Evolutionary conservation across 106 monocot species (phyloP), one percentile per base, ranked within the genome.

Genomic region (Alisma plantagoaquatica): DNA sequence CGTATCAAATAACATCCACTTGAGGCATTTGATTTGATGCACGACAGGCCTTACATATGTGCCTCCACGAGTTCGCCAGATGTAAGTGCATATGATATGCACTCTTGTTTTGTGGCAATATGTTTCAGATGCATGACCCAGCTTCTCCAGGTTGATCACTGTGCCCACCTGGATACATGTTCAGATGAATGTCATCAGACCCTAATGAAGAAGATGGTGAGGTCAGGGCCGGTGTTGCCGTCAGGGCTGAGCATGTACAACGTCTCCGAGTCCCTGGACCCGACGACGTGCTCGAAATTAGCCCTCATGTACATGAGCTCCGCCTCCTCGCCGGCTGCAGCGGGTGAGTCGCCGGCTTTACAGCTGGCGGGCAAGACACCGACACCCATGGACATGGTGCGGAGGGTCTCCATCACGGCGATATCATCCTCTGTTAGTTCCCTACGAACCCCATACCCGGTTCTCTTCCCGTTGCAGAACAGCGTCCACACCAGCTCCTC

Each of bases 381-480:
- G 25, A 67, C 83, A 3, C 89, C 79, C 76, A 83, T 80, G 10
- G 79, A 79, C 48, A 80, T 60, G 3, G 79, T 55, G 54, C 60
- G 41, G 1, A 89, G 63, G 17, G 68, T 62, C 68, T 74, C 79
- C 83, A 83, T 83, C 28, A 72, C 66, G 1, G n/a, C 42, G 16
- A 82, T 24, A 59, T 89, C 88, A 4, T 83, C 76, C 32, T 73
- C 73, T 9, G 50, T 71, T 10, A 79, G 49, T 25, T 78, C 76
- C 24, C 79, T 59, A 54, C 62, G 57, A 52, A 80, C 62, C 0
- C 73, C 83, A 60, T 72, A 79, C 2, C 83, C 89, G 20, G 46
- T 49, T 69, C 61, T 79, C 70, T 70, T 83, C 27, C 89, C 83
- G 53, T 89, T 89, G 49, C 69, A 79, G 73, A 64, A 89, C 79